These are phyloP conservation scores for Chaetothyriales sp. DNA, from an alignment of 2,329 filamentous ascomycete genomes.

Conservation along the genomic window DNA sequence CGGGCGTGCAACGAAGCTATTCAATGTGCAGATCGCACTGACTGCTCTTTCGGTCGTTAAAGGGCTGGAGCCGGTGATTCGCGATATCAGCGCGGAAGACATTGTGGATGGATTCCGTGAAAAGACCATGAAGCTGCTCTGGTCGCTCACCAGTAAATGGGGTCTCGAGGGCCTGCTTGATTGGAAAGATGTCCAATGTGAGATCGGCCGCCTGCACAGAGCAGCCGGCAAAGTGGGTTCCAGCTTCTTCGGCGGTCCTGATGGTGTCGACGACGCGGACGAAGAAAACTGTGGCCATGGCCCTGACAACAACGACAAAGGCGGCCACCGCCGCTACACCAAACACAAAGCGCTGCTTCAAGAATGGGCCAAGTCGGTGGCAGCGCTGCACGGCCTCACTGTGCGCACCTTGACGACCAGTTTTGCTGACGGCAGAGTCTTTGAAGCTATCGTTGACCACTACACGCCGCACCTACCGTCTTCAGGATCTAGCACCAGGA, in stretches of 20 bases:
- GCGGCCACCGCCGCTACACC: constrained; percentile 17
- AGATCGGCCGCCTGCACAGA: constrained; percentile 33
- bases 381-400: constrained; percentile 30
- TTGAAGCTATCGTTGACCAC: constrained; percentile 43
- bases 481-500: neutral
- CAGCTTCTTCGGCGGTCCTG: constrained; percentile 5
- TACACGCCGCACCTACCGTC: constrained; percentile 32
- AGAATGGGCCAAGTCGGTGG: constrained; percentile 42
- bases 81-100: constrained; percentile 40
- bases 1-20: constrained; percentile 42
- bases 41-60: constrained; percentile 35
- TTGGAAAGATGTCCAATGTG: constrained; percentile 39
- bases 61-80: constrained; percentile 29
- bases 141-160: constrained; percentile 45
- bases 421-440: constrained; percentile 42
- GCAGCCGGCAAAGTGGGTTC: constrained; percentile 16
- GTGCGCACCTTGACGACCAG: constrained; percentile 45
- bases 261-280: constrained; percentile 11
- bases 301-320: constrained; percentile 20
- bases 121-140: constrained; percentile 48
- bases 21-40: constrained; percentile 47
- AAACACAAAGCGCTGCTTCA: constrained; percentile 34
- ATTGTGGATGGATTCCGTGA: constrained; percentile 53
- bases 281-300: constrained; percentile 15
- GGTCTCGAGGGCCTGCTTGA: constrained; percentile 42